Conservation (phyloP, 2,329 filamentous ascomycete species). For the Chaetothyriales sp. region DNA sequence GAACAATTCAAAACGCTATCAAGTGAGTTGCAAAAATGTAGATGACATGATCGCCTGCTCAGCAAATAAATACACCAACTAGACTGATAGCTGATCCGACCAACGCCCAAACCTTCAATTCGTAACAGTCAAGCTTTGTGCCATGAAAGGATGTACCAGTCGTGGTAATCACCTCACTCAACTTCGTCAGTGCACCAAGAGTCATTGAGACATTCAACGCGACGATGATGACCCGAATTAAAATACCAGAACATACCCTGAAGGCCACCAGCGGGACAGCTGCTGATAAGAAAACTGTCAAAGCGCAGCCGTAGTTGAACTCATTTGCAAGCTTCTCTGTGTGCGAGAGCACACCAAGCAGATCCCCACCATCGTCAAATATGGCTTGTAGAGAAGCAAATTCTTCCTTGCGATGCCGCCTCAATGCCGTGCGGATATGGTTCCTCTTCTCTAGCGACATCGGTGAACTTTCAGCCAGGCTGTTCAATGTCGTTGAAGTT, state of each 20-base stretch:
- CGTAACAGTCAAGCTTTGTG: not conserved
- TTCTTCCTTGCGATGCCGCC: not conserved
- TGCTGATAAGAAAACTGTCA: not conserved
- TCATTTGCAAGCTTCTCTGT: not conserved
- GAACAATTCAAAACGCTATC: not conserved
- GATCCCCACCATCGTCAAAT: not conserved
- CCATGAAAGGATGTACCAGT: not conserved
- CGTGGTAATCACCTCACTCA: not conserved
- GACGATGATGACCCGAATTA: not conserved
- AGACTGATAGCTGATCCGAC: not conserved
- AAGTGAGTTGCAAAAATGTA: not conserved
- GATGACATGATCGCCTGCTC: not conserved
- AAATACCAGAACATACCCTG: not conserved
- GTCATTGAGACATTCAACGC: not conserved
- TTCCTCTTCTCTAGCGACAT: not conserved
- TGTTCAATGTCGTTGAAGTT: not conserved
- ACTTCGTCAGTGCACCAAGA: not conserved
- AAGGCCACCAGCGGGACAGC: constrained; percentile 45
- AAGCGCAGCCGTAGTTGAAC: not conserved
- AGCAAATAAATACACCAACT: not conserved
- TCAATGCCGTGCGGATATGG: not conserved
- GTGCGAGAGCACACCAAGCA: not conserved
- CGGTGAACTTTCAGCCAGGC: not conserved
- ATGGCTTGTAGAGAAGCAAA: not conserved
- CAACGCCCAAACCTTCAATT: not conserved